Percentiles rank a stretch among this genome's conserved stretches.
Conservation (phyloP, 495 filamentous ascomycete species). For the Hypoxylon cercidicola region DNA sequence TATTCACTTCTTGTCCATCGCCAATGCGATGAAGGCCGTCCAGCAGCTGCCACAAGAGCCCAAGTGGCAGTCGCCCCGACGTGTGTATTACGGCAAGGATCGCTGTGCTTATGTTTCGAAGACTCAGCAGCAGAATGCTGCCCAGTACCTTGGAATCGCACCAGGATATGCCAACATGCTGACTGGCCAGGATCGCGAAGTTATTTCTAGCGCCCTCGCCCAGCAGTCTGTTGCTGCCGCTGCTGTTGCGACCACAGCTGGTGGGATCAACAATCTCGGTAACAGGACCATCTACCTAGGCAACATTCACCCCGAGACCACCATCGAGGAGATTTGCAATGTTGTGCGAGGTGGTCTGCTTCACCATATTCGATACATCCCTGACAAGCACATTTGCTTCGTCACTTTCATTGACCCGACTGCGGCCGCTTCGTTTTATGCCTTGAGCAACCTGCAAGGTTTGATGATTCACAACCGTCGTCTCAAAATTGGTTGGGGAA, state of each 20-base stretch:
- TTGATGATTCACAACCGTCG: constrained; percentile 99
- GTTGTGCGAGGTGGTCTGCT: constrained; percentile 92
- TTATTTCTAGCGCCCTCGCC: constrained; percentile 94
- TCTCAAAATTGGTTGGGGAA: constrained; percentile 98
- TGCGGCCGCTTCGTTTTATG: constrained; percentile 97
- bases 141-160: constrained; percentile 96
- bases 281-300: constrained; percentile 98
- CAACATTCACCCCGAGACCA: constrained; percentile 98
- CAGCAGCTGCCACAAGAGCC: constrained; percentile 93
- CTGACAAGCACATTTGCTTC: constrained; percentile 99
- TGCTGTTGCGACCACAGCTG: constrained; percentile 94
- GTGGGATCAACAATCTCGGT: constrained; percentile 95
- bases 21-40: constrained; percentile 99
- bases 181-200: constrained; percentile 92
- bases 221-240: constrained; percentile 98
- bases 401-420: constrained; percentile 99
- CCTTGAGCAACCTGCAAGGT: constrained; percentile 94
- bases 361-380: constrained; percentile 98
- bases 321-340: constrained; percentile 98
- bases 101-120: constrained; percentile 98
- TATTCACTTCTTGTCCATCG: constrained; percentile 96
- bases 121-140: constrained; percentile 99
- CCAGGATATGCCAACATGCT: constrained; percentile 97
- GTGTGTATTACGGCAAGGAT: constrained; percentile 99
- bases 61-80: constrained; percentile 94